Evolutionary conservation across 2,329 filamentous ascomycete species (phyloP).

Genomic region (Claviceps arundinis): DNA sequence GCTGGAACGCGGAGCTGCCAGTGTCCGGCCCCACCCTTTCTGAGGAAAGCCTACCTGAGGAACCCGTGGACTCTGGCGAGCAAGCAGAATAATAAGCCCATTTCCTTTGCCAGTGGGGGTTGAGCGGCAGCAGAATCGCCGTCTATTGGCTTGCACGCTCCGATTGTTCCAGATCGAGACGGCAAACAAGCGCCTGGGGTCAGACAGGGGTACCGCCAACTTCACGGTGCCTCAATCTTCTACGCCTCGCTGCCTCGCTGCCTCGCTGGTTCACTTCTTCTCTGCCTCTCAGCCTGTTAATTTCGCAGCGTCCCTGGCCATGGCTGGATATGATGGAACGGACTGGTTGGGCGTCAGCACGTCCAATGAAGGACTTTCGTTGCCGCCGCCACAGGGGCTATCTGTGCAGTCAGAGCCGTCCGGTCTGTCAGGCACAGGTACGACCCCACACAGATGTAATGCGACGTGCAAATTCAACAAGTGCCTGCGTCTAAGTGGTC

Average conservation of each 20-base stretch:
- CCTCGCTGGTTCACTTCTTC: background rate
- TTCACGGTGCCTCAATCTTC: background rate
- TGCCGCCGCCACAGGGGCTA: background rate
- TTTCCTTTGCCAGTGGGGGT: too few species aligned
- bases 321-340: constrained; percentile 5
- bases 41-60: too few species aligned
- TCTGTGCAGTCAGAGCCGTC: background rate
- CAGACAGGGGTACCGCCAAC: too few species aligned
- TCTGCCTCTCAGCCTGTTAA: too few species aligned
- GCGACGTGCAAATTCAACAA: background rate
- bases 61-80: too few species aligned
- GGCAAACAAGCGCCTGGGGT: too few species aligned
- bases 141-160: too few species aligned
- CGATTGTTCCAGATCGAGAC: too few species aligned
- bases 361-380: constrained; percentile 6
- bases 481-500: background rate
- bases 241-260: background rate
- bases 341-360: background rate
- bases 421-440: background rate
- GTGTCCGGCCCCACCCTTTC: too few species aligned
- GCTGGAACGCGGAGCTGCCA: too few species aligned
- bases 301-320: background rate
- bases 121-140: too few species aligned
- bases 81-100: too few species aligned
- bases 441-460: background rate